Evolutionary conservation across 1,284 basidiomycete genomes (phyloP).

Genomic region (Irpex sp.): DNA sequence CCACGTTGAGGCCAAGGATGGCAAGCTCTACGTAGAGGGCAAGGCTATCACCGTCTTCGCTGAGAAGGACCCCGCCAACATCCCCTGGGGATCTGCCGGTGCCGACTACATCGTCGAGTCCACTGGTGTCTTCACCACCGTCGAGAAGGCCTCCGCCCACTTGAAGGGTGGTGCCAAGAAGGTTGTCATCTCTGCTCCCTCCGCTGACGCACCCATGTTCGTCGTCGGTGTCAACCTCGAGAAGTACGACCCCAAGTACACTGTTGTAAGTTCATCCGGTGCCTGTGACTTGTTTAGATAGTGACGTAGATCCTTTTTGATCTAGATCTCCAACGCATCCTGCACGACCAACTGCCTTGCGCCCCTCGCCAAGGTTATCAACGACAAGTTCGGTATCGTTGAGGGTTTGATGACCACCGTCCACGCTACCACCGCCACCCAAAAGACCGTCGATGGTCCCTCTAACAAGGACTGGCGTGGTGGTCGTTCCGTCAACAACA

Average conservation of each 20-base stretch:
- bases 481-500: constrained; percentile 94
- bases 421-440: constrained; percentile 95
- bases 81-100: constrained; percentile 80
- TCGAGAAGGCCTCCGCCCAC: constrained; percentile 86
- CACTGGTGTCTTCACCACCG: constrained; percentile 99
- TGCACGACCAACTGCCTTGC: constrained; percentile 99
- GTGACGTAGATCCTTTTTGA: constrained; percentile 4
- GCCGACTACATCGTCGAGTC: constrained; percentile 98
- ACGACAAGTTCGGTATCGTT: constrained; percentile 94
- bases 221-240: constrained; percentile 97
- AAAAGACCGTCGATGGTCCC: constrained; percentile 99
- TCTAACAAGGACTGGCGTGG: constrained; percentile 96
- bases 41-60: constrained; percentile 78
- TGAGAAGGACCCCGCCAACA: constrained; percentile 87
- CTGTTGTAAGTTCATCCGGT: constrained; percentile 57
- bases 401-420: constrained; percentile 99
- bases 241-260: constrained; percentile 87
- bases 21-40: constrained; percentile 88
- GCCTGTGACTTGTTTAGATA: constrained; percentile 4
- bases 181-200: constrained; percentile 99
- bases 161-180: constrained; percentile 99
- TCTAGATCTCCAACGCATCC: constrained; percentile 94
- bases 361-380: constrained; percentile 95
- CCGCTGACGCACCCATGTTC: constrained; percentile 98
- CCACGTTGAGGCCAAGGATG: constrained; percentile 78